Conservation (phyloP, 495 filamentous ascomycete genomes). For the Pyrenopolyporus hunteri region DNA sequence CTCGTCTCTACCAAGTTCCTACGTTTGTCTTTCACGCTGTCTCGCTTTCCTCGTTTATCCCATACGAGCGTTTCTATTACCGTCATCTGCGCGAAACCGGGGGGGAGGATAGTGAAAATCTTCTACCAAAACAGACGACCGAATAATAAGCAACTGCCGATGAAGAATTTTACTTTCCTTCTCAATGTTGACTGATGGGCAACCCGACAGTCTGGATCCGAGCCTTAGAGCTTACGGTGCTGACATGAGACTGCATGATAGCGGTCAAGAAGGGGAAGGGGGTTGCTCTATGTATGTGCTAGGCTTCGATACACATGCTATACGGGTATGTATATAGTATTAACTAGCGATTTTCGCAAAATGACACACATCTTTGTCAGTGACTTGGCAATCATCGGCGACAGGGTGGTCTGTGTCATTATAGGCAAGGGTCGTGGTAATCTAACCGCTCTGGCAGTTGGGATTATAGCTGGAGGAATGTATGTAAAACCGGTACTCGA, state of each 20-base stretch:
- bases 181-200: conserved; percentile 17
- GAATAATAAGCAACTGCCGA: conserved; percentile 20
- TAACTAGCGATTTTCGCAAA: conserved; percentile 10
- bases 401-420: background rate
- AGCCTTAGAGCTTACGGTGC: conserved; percentile 33
- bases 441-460: background rate
- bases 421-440: conserved; percentile 8
- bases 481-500: conserved; percentile 13
- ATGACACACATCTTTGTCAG: conserved; percentile 19
- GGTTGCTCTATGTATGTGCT: background rate
- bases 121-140: background rate
- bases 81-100: background rate
- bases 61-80: background rate
- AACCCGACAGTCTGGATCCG: conserved; percentile 36
- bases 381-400: conserved; percentile 9
- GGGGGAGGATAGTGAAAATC: background rate
- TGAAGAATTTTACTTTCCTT: conserved; percentile 12
- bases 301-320: background rate
- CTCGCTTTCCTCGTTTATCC: background rate
- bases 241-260: conserved; percentile 20
- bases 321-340: background rate
- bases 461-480: background rate
- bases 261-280: conserved; percentile 21
- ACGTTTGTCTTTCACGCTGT: background rate
- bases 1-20: background rate